phyloP scores from a whole-genome alignment of 805 yeast species.

The Monosporozyma servazzii region DNA sequence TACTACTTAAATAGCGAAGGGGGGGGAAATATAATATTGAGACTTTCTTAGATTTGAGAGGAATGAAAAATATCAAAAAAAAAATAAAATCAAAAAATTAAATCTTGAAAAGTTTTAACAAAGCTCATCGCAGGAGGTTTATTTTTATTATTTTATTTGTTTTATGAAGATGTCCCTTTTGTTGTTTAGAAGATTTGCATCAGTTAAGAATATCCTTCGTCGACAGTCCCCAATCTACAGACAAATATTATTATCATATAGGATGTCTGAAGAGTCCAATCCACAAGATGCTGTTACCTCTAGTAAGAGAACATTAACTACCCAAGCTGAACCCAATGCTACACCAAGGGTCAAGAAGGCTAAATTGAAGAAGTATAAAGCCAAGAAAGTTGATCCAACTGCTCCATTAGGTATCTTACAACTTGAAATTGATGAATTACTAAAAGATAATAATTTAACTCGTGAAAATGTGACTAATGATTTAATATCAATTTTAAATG shows the following conservation, averaged over 20 bases:
- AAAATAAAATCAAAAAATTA: background rate
- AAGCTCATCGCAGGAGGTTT: background rate
- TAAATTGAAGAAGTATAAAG: constrained; percentile 45
- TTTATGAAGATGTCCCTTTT: background rate
- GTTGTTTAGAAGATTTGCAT: background rate
- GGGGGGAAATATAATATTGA: background rate
- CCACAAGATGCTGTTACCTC: background rate
- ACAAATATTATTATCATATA: background rate
- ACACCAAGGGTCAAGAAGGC: constrained; percentile 23
- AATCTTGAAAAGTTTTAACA: background rate
- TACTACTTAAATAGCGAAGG: background rate
- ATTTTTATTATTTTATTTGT: background rate
- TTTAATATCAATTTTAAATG: constrained; percentile 55
- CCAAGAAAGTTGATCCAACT: constrained; percentile 61
- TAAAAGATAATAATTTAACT: constrained; percentile 35
- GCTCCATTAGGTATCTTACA: constrained; percentile 74
- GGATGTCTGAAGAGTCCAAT: constrained; percentile 1
- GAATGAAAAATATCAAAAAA: background rate
- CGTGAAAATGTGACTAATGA: constrained; percentile 51
- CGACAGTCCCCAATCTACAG: background rate
- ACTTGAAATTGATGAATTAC: constrained; percentile 57
- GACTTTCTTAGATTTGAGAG: background rate
- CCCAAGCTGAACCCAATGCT: background rate
- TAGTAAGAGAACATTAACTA: constrained; percentile 3
- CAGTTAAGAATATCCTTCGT: background rate